phyloP scores from a whole-genome alignment of 345 rosid species.

The Zanthoxylum bungeanum region DNA sequence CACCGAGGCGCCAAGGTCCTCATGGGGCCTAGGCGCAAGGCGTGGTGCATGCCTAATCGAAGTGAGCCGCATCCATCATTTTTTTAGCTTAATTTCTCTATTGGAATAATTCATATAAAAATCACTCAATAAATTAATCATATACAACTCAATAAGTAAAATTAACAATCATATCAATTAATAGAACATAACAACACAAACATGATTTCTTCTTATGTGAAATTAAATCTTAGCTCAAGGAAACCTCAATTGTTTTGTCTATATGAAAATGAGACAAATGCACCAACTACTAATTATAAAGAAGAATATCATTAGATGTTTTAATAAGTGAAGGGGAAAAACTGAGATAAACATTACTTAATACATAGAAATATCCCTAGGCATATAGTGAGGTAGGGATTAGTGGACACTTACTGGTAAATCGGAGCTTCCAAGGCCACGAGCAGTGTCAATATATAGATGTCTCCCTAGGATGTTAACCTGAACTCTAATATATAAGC shows the following conservation, averaged over 20 bases:
- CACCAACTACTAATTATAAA: background rate
- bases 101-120: too few species aligned
- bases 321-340: background rate
- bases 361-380: background rate
- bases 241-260: background rate
- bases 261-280: background rate
- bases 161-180: background rate
- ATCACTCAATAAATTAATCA: too few species aligned
- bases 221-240: background rate
- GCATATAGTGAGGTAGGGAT: background rate
- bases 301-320: background rate
- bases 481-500: slow-evolving; percentile 88
- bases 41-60: too few species aligned
- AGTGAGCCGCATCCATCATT: too few species aligned
- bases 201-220: background rate
- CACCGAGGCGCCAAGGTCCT: too few species aligned
- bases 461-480: slow-evolving; percentile 96
- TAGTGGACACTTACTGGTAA: slow-evolving; percentile 56
- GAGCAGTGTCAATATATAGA: slow-evolving; percentile 87
- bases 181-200: background rate
- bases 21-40: too few species aligned
- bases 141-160: too few species aligned
- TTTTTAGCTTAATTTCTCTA: too few species aligned
- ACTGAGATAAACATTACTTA: background rate
- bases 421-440: slow-evolving; percentile 60